Conservation (phyloP, 495 filamentous ascomycete genomes). For the Daldinia grandis region DNA sequence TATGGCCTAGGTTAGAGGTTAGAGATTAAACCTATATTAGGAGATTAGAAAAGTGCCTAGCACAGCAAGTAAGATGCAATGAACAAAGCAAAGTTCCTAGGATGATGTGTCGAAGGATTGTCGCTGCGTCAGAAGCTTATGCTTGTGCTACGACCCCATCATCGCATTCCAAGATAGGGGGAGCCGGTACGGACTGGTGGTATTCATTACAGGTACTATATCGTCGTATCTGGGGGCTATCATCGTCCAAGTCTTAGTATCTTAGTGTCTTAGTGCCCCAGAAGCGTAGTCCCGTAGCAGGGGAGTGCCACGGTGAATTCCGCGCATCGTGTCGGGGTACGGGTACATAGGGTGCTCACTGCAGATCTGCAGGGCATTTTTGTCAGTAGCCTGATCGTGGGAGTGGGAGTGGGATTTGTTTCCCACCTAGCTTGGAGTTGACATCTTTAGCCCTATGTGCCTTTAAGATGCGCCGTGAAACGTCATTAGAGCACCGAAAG, state of each 20-base stretch:
- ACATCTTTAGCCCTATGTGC: conserved; percentile 26
- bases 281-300: not conserved
- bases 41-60: conserved; percentile 3
- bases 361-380: conserved; percentile 39
- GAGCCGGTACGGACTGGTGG: conserved; percentile 3
- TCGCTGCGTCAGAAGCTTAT: conserved; percentile 32
- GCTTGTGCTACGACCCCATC: conserved; percentile 15
- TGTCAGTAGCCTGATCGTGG: conserved; percentile 13
- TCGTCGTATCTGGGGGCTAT: conserved; percentile 8
- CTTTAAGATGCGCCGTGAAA: conserved; percentile 14
- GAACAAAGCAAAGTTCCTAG: conserved; percentile 10
- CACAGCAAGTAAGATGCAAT: not conserved
- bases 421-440: conserved; percentile 21
- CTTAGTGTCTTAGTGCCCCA: no score
- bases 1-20: conserved; percentile 12
- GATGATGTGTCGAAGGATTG: conserved; percentile 33
- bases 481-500: conserved; percentile 30
- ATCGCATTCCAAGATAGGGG: conserved; percentile 18
- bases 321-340: conserved; percentile 26
- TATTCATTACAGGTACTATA: no score
- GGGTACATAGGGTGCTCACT: conserved; percentile 43
- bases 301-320: conserved; percentile 9
- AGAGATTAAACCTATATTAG: not conserved
- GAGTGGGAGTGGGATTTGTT: conserved; percentile 13
- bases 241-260: conserved; percentile 10